Evolutionary conservation across 225 moss, liverwort and hornwort species (phyloP), one percentile per base, ranked within the genome.

Genomic region (Asterella californica): DNA sequence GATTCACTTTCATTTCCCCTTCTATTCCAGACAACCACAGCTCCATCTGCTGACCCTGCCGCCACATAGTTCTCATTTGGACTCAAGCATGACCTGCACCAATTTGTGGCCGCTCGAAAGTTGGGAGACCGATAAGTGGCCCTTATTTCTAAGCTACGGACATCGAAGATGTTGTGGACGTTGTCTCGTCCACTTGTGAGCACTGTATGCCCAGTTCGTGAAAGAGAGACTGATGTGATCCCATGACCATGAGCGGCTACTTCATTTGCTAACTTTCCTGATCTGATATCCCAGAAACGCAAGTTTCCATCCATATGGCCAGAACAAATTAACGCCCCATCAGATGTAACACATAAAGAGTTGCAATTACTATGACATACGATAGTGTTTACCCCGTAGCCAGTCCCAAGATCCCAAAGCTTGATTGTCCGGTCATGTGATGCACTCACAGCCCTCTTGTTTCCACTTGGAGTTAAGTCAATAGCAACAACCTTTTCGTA

Each of bases 231-330:
- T 0, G 96, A 96, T 22, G 96, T 92, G 6, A 96, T 96, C 0
- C 90, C 93, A 71, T 91, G 92, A 53, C 86, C 92, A 48, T 96
- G 95, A 54, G 93, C 93, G 78, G 91, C 96, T 57, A 96, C 89
- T 76, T 96, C 93, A 80, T 88, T 93, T 4, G 92, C 89, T 45
- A 90, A 89, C 86, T 92, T 96, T 62, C 96, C 96, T 15, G 88
- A 70, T n/a, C 92, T 91, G 78, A 90, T 82, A 78, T 96, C 96
- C 93, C 96, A 96, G 52, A 96, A 79, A 14, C 96, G 91, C 37
- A 96, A 79, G 77, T 92, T 94, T 11, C 95, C 95, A 74, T 96
- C 95, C 90, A 91, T 90, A 80, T 96, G 95, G 32, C 95, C 95
- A 29, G 95, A 96, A 87, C 93, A 93, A 0, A 96, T 85, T 34